Evolutionary conservation across 768 basidiomycete species (phyloP), one percentile per base, ranked within the genome.

Genomic region (Suillus decipiens): DNA sequence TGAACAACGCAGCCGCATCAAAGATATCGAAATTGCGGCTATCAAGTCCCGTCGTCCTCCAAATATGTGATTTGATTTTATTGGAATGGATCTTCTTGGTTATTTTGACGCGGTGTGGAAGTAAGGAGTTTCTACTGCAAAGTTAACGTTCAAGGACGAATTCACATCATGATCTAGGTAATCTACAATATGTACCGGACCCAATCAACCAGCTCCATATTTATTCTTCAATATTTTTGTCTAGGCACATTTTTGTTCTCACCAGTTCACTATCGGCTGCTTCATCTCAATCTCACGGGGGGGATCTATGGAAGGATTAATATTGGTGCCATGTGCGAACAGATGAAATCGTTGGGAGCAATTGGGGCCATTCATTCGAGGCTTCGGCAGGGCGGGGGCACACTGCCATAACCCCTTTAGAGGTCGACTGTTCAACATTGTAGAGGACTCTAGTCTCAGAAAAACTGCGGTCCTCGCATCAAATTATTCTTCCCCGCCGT

Each of bases 21-120:
- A 59, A 66, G 66, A 67, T 34, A 63, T 41, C 6, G 66, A 58
- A 43, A 48, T 68, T 24, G 55, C 37, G 10, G 39, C 43, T 33
- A 43, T 62, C 58, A 50, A 39, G 14, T 31, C 61, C 60, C 11
- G 50, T 48, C 59, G 43, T 34, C 37, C 59, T 39, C 36, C 45
- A 39, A 33, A 39, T 60, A 45, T 39, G 36, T 47, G 43, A 28
- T 42, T 59, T 51, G 22, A 45, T 42, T 57, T 31, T 34, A 43
- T 24, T 22, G 33, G 22, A 19, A 37, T 22, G 50, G 1, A 19
- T 43, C 6, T 41, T 31, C 55, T 28, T 57, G 24, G 56, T 31
- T 28, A 41, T 31, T 19, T 37, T 57, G 56, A 19, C 3, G 39
- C 19, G 39, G 17, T 24, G 37, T 28, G 37, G 37, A 24, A 5